Percentiles rank a stretch among this genome's conserved stretches.
Evolutionary conservation across 768 basidiomycete species (phyloP).

Genomic region (Rhodotorula paludigena): DNA sequence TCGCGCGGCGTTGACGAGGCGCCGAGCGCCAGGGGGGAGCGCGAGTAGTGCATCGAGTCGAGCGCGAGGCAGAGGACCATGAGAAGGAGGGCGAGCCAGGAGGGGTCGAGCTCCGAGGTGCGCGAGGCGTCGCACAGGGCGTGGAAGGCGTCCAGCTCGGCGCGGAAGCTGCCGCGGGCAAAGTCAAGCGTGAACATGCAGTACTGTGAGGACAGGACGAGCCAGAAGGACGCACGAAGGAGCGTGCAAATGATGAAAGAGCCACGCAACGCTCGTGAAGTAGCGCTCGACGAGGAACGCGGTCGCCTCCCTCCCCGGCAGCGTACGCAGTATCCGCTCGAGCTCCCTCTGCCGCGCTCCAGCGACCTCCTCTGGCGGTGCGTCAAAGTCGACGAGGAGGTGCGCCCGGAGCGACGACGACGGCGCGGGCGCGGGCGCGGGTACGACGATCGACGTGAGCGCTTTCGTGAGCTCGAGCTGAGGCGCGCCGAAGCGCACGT

Average conservation of each 20-base stretch:
- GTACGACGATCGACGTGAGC: slow-evolving; percentile 26
- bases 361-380: background rate
- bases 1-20: background rate
- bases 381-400: slow-evolving; percentile 34
- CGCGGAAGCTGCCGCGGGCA: slow-evolving; percentile 33
- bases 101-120: slow-evolving; percentile 19
- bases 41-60: slow-evolving; percentile 31
- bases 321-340: slow-evolving; percentile 18
- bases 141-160: slow-evolving; percentile 36
- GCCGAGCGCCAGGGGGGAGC: slow-evolving; percentile 34
- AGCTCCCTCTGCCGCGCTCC: slow-evolving; percentile 10
- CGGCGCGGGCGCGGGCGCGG: background rate
- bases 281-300: slow-evolving; percentile 29
- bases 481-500: slow-evolving; percentile 16
- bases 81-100: slow-evolving; percentile 34
- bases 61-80: slow-evolving; percentile 39
- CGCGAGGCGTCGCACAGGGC: slow-evolving; percentile 11
- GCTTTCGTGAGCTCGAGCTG: slow-evolving; percentile 30
- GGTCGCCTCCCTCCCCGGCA: slow-evolving; percentile 18
- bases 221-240: slow-evolving; percentile 3
- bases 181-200: too few relatives aligned
- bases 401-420: slow-evolving; percentile 12
- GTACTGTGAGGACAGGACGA: background rate
- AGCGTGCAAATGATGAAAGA: slow-evolving; percentile 33
- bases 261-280: slow-evolving; percentile 34